Evolutionary conservation across 1,284 basidiomycete genomes (phyloP).

Genomic region (Leccinum proliferum): DNA sequence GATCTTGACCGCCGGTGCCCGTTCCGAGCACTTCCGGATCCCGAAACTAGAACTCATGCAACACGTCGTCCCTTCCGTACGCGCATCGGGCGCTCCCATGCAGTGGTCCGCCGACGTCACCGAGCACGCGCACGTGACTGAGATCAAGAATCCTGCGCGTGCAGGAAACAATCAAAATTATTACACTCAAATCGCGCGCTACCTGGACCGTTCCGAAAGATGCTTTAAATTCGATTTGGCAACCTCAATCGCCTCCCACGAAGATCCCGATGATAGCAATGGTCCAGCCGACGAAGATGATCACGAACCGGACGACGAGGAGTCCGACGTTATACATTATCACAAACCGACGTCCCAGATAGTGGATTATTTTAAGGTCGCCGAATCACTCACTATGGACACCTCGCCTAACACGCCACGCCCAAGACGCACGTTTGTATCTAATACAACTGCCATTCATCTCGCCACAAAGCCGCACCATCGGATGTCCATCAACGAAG

Average conservation of each 20-base stretch:
- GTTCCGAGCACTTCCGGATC: neutral
- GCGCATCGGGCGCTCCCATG: neutral
- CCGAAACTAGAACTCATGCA: conserved; percentile 4
- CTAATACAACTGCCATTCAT: neutral
- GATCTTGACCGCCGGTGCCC: neutral
- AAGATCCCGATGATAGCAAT: neutral
- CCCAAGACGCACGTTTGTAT: neutral
- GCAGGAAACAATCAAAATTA: neutral
- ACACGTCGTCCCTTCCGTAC: neutral
- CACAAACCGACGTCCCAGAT: neutral
- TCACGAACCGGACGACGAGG: neutral
- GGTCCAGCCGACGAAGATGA: neutral
- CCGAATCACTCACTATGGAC: neutral
- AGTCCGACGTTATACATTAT: neutral
- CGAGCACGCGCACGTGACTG: neutral
- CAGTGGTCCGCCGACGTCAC: neutral
- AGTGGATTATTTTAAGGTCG: too few relatives aligned
- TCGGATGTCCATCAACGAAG: neutral
- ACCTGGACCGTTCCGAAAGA: neutral
- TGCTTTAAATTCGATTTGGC: neutral
- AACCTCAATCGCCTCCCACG: neutral
- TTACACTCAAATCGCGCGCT: neutral
- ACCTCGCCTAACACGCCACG: neutral
- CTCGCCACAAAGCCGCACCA: neutral
- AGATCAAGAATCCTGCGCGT: neutral